These are phyloP conservation scores for Chlorella sorokiniana DNA, from an alignment of 139 green algal genomes.

Conservation along the genomic window DNA sequence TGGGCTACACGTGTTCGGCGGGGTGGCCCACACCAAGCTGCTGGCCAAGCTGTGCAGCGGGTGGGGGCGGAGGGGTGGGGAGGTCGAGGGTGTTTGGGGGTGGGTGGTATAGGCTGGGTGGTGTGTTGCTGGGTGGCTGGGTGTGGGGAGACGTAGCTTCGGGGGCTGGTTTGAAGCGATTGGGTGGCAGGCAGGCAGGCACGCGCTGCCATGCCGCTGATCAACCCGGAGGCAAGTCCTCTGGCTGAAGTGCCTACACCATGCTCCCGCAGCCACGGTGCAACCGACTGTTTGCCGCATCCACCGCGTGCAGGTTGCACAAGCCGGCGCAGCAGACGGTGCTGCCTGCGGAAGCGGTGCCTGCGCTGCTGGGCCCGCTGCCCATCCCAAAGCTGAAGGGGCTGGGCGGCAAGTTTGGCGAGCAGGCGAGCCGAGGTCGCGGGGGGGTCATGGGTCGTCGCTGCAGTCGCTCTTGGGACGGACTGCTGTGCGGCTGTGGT, in stretches of 20 bases:
- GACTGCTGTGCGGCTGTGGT: neutral
- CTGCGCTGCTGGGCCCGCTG: slow-evolving; percentile 65
- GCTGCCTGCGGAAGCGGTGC: slow-evolving; percentile 61
- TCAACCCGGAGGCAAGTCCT: too few species aligned
- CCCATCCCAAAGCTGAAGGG: slow-evolving; percentile 68
- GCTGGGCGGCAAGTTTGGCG: slow-evolving; percentile 81
- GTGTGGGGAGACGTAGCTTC: too few species aligned
- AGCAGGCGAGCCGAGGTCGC: slow-evolving; percentile 42
- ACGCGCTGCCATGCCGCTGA: too few species aligned
- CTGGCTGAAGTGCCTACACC: too few species aligned
- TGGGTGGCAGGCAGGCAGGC: neutral
- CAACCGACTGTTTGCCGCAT: too few species aligned
- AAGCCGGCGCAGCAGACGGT: slow-evolving; percentile 88
- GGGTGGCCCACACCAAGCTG: slow-evolving; percentile 84
- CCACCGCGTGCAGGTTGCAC: slow-evolving; percentile 68
- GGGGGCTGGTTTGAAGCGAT: too few species aligned
- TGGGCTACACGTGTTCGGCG: slow-evolving; percentile 81
- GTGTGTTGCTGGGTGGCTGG: neutral
- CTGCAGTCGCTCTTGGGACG: neutral
- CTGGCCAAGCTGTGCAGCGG: slow-evolving; percentile 78
- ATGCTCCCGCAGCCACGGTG: too few species aligned
- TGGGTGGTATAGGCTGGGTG: neutral
- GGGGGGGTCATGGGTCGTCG: too few species aligned
- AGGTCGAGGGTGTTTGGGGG: neutral
- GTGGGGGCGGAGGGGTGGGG: neutral